Evolutionary conservation across 306 rosid species (phyloP).

Genomic region (Spatholobus suberectus): DNA sequence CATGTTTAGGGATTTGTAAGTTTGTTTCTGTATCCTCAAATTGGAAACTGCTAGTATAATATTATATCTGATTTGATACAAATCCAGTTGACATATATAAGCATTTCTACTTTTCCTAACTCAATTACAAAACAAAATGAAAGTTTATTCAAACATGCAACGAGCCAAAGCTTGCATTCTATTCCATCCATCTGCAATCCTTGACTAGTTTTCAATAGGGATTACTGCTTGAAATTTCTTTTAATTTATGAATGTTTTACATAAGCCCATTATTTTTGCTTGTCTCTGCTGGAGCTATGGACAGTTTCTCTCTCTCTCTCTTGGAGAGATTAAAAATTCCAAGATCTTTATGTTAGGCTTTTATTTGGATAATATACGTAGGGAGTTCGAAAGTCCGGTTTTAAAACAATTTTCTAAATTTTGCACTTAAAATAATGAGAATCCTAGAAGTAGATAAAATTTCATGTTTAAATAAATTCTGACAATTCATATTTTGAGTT

Average conservation of each 20-base stretch:
- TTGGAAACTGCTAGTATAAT: conserved; percentile 2
- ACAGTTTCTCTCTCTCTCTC: background rate
- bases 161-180: background rate
- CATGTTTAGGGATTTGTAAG: conserved; percentile 30
- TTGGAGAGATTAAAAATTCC: no score
- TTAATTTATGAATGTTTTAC: background rate
- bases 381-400: no score
- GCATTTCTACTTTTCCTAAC: background rate
- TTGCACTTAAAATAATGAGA: background rate
- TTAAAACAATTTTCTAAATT: no score
- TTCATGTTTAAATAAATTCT: background rate
- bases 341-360: no score
- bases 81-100: conserved; percentile 30
- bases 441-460: background rate
- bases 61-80: conserved; percentile 1
- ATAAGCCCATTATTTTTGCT: background rate
- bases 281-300: background rate
- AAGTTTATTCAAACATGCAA: background rate
- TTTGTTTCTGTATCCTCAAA: conserved; percentile 16
- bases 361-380: no score
- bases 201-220: background rate
- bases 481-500: no score
- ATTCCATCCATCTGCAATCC: conserved; percentile 19
- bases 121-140: conserved; percentile 5
- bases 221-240: conserved; percentile 1